Percentiles rank a stretch among this genome's conserved stretches.
Conservation (phyloP, 2,329 filamentous ascomycete species). For the Paracamarosporium sp. region DNA sequence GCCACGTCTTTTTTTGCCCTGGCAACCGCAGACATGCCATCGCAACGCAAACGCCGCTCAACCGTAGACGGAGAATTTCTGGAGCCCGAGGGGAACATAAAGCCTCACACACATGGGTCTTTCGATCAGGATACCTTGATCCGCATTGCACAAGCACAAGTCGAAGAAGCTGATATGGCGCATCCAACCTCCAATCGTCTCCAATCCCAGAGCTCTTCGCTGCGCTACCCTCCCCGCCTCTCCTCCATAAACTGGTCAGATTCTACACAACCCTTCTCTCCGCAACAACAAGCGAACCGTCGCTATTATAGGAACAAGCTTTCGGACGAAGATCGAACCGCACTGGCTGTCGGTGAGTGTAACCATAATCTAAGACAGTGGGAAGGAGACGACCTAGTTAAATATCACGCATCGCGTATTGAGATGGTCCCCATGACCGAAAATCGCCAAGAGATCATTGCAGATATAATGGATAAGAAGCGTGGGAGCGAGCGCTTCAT, state of each 20-base stretch:
- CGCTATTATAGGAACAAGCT: constrained; percentile 33
- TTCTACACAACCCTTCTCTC: neutral
- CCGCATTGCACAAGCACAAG: neutral
- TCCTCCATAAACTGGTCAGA: neutral
- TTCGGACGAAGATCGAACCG: constrained; percentile 18
- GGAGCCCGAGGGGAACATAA: neutral
- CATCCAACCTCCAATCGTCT: neutral
- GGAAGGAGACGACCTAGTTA: constrained; percentile 13
- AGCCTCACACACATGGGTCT: neutral
- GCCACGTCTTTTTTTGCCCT: neutral
- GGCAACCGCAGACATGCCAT: neutral
- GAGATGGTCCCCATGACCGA: constrained; percentile 14
- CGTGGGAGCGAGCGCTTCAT: constrained; percentile 12
- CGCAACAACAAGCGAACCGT: constrained; percentile 1
- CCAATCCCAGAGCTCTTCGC: neutral
- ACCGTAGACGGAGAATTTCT: neutral
- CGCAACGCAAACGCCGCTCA: neutral
- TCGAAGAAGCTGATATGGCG: neutral
- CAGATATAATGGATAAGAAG: constrained; percentile 17
- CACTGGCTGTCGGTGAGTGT: constrained; percentile 22
- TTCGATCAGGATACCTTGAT: neutral
- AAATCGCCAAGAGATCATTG: constrained; percentile 14
- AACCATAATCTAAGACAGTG: constrained; percentile 29
- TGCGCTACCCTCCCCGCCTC: neutral
- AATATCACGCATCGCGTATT: constrained; percentile 16